Evolutionary conservation across 345 rosid species (phyloP), one percentile per base, ranked within the genome.

Genomic region (Linum usitatissimum): DNA sequence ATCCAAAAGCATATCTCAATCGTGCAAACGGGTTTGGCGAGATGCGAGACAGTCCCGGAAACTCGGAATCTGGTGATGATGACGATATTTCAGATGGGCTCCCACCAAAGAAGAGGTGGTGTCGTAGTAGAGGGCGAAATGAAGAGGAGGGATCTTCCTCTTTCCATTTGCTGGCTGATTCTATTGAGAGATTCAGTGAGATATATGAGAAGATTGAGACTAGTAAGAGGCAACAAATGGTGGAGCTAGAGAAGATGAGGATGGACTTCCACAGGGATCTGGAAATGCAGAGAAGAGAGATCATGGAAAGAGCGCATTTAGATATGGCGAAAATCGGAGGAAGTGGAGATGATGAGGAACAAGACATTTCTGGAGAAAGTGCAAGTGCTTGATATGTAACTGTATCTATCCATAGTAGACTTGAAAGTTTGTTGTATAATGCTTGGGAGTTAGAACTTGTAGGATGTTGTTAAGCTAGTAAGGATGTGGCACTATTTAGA

Each of bases 141-240:
- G 70, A 65, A 12, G 85, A 84, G 42, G 86, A 81, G 42, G 86
- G 82, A 6, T 81, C 28, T 23, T 23, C 86, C 20, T 83, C 97
- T 0, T 75, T 84, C 68, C 79, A 77, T 68, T 51, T 94, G 71
- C 83, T 94, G 60, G 99, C 95, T 0, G 90, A 88, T 68, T 94
- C 97, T 0, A 84, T 94, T 38, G 77, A 88, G 56, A 94, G 79
- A 28, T 94, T 94, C 57, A 83, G 91, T 54, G 82, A 86, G 59
- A 74, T 90, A 64, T 94, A 88, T 63, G 97, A 94, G 83, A 94
- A 88, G 86, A 84, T 86, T 48, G 99, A 94, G 82, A 86, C 45
- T 65, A 82, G 76, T 70, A 85, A 84, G 73, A 80, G 87, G 69
- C 84, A 82, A 76, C 97, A 94, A 67, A 88, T 94, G 89, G 64